Evolutionary conservation across 306 rosid genomes (phyloP), one percentile per base, ranked within the genome.

Genomic region (Quillaja saponaria): DNA sequence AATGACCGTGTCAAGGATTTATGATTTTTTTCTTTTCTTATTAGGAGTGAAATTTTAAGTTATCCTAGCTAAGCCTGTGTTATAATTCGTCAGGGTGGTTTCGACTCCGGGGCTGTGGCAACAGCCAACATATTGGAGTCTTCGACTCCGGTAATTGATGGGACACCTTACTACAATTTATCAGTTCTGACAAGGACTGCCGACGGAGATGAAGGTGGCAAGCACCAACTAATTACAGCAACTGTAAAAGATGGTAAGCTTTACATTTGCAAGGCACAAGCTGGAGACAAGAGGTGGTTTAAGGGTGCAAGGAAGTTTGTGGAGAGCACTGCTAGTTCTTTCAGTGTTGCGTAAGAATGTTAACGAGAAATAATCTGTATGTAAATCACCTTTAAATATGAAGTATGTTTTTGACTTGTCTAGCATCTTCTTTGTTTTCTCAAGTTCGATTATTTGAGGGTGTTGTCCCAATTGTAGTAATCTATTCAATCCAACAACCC

Each of bases 281-380:
- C 99, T 7, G 99, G 99, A 45, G 99, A 92, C 81, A 92, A 92
- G 87, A 81, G 99, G 78, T 92, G 99, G 99, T 92, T 92, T 56
- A 89, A 92, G 72, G 99, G 99, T 63, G 95, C 94, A 58, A 89
- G 87, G 82, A 92, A 50, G 78, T 92, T 59, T 55, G 95, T 92
- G 7, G 99, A 92, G 83, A 81, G 49, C 54, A 31, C 94, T 56
- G 78, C 90, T 16, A 34, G 57, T 75, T 92, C 99, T 46, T 92
- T 92, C 89, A 89, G 95, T 71, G 91, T 92, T 78, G 96, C 96
- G 71, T 92, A 76, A 82, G 35, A 68, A 41, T 34, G 37, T 13
- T 39, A 37, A 19, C 31, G 17, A 37, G 6, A 41, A 61, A 71
- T 58, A 10, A 38, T 71, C 58, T 81, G 42, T 51, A 68, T 79